A percentile compares a stretch with the other conserved stretches of the same genome.
These are phyloP conservation scores for Phytophthora foliorum DNA, from an alignment of 352 stramenopile genomes.

Conservation along the genomic window DNA sequence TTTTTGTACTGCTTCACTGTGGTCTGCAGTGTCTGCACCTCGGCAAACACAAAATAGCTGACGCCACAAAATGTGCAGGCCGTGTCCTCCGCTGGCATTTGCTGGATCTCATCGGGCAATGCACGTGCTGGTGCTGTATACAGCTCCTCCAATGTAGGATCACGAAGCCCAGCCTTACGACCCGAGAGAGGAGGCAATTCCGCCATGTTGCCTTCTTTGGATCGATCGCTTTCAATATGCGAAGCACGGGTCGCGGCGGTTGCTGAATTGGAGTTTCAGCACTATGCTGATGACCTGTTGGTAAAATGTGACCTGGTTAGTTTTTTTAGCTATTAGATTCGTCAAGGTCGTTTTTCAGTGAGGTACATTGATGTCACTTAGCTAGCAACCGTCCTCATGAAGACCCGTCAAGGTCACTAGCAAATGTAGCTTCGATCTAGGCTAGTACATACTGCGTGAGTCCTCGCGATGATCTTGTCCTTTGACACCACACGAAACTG, in stretches of 20 bases:
- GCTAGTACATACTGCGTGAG: too few species aligned
- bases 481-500: too few species aligned
- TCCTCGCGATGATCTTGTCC: too few species aligned
- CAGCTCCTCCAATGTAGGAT: slow-evolving; percentile 79
- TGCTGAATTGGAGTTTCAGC: slow-evolving; percentile 24
- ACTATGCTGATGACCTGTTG: too few species aligned
- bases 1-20: slow-evolving; percentile 80
- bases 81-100: slow-evolving; percentile 74
- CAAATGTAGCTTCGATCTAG: too few species aligned
- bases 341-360: too few species aligned
- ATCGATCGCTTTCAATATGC: too few species aligned
- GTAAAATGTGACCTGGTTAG: too few species aligned
- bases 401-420: too few species aligned
- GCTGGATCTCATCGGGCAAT: slow-evolving; percentile 73
- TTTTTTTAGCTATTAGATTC: too few species aligned
- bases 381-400: too few species aligned
- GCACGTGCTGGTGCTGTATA: slow-evolving; percentile 66
- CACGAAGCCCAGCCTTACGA: slow-evolving; percentile 44
- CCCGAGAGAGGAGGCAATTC: slow-evolving; percentile 25
- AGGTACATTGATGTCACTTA: too few species aligned
- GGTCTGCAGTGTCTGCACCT: slow-evolving; percentile 80
- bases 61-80: slow-evolving; percentile 88
- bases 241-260: not conserved
- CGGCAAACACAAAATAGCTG: slow-evolving; percentile 89
- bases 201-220: slow-evolving; percentile 7